Percentiles rank a stretch among this genome's conserved stretches.
These are phyloP conservation scores for Penicillium digitatum DNA, from an alignment of 2,329 filamentous ascomycete species.

Conservation along the genomic window DNA sequence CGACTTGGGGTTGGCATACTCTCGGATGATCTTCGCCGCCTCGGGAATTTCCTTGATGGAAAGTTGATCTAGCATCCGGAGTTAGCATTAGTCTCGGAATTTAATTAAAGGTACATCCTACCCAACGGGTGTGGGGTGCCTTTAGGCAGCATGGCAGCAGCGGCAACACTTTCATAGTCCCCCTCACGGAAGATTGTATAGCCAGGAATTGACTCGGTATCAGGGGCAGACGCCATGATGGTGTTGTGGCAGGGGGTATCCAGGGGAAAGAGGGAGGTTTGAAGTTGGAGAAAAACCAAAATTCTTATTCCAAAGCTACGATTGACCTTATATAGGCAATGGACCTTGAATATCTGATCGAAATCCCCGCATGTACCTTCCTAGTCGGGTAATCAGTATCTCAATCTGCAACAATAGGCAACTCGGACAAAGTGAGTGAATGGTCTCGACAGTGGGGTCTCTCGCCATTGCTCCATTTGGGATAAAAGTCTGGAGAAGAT, in stretches of 20 bases:
- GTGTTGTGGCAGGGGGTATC: neutral
- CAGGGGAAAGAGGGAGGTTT: constrained; percentile 4
- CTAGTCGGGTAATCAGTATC: constrained; percentile 20
- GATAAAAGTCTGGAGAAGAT: constrained; percentile 18
- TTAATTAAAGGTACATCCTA: neutral
- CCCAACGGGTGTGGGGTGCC: constrained; percentile 23
- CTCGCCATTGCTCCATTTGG: constrained; percentile 10
- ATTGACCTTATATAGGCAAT: constrained; percentile 17
- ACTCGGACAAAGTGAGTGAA: constrained; percentile 7
- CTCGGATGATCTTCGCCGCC: constrained; percentile 26
- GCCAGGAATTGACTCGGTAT: constrained; percentile 27
- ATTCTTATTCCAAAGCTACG: neutral
- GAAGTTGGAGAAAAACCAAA: constrained; percentile 12
- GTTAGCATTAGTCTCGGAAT: neutral
- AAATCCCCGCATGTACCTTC: constrained; percentile 24
- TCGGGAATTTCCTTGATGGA: constrained; percentile 30
- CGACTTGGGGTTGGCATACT: constrained; percentile 28
- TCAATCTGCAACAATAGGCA: constrained; percentile 4
- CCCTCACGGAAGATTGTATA: constrained; percentile 28
- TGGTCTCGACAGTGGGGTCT: constrained; percentile 16
- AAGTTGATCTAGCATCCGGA: constrained; percentile 22
- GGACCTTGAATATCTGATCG: constrained; percentile 11
- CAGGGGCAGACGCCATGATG: constrained; percentile 26
- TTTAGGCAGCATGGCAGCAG: constrained; percentile 22
- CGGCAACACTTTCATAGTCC: constrained; percentile 27